Percentiles rank a stretch among this genome's conserved stretches.
Conservation (phyloP, 441 rosid species). For the Iberis amara region DNA sequence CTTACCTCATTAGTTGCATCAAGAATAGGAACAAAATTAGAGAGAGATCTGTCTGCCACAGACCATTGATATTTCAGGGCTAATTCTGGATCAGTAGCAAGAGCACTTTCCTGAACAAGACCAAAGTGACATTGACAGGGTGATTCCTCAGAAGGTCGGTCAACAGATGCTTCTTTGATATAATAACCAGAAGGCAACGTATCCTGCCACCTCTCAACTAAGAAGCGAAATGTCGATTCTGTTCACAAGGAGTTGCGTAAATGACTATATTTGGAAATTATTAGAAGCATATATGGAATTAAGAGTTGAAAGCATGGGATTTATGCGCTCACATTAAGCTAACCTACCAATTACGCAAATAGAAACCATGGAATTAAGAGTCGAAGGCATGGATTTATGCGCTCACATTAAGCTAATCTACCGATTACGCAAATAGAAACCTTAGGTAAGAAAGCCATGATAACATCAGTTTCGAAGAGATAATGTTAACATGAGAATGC, state of each 20-base stretch:
- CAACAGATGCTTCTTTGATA: constrained; percentile 73
- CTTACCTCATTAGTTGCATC: constrained; percentile 76
- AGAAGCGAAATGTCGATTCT: constrained; percentile 75
- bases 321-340: constrained; percentile 22
- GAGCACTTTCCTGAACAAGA: constrained; percentile 59
- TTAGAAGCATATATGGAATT: constrained; percentile 13
- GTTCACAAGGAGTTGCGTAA: constrained; percentile 33
- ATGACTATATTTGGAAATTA: constrained; percentile 11
- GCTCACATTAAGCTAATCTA: constrained; percentile 26
- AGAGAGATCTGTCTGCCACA: constrained; percentile 67
- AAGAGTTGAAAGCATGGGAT: constrained; percentile 6
- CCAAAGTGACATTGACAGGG: constrained; percentile 70
- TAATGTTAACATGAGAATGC: constrained; percentile 12
- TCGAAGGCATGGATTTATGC: constrained; percentile 12
- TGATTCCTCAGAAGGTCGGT: constrained; percentile 89
- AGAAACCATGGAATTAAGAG: constrained; percentile 16
- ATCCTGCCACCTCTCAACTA: constrained; percentile 86
- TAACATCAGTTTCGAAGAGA: constrained; percentile 12
- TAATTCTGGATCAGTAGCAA: constrained; percentile 46
- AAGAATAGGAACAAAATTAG: constrained; percentile 66
- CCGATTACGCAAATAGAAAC: constrained; percentile 6
- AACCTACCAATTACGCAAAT: constrained; percentile 16
- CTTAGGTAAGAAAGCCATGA: constrained; percentile 1
- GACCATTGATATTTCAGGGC: constrained; percentile 80
- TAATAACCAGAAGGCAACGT: constrained; percentile 63